phyloP scores from a whole-genome alignment of 768 basidiomycete species.

The Suillus plorans region DNA sequence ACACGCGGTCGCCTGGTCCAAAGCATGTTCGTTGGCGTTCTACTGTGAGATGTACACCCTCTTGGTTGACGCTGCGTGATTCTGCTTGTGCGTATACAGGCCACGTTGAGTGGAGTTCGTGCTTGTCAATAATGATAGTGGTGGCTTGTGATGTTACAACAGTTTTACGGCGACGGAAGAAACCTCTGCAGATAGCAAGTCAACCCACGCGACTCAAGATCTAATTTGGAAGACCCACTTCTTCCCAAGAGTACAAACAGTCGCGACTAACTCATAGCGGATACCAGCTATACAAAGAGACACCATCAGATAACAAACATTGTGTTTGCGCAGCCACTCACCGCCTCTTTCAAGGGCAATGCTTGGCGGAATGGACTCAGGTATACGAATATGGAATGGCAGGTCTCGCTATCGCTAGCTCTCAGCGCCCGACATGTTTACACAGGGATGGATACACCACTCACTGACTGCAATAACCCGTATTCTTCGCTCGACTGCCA shows the following conservation, averaged over 20 bases:
- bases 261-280: conserved; percentile 87
- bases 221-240: conserved; percentile 45
- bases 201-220: conserved; percentile 1
- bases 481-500: conserved; percentile 84
- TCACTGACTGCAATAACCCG: conserved; percentile 63
- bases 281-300: conserved; percentile 65
- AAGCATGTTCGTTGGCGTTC: conserved; percentile 78
- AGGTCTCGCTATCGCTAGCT: conserved; percentile 67
- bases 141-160: conserved; percentile 65
- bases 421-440: conserved; percentile 2
- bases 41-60: conserved; percentile 73
- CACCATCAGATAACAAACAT: not conserved
- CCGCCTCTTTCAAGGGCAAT: conserved; percentile 78
- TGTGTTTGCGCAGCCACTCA: conserved; percentile 25
- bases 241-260: conserved; percentile 84
- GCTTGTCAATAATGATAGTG: conserved; percentile 84
- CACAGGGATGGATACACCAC: conserved; percentile 13
- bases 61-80: conserved; percentile 59
- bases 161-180: conserved; percentile 79
- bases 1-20: conserved; percentile 81
- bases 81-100: conserved; percentile 84
- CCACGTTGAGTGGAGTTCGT: conserved; percentile 92
- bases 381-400: conserved; percentile 87
- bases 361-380: conserved; percentile 87
- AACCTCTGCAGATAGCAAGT: conserved; percentile 50